phyloP scores from a whole-genome alignment of 768 basidiomycete genomes.

The Leccinum subtestaceum region DNA sequence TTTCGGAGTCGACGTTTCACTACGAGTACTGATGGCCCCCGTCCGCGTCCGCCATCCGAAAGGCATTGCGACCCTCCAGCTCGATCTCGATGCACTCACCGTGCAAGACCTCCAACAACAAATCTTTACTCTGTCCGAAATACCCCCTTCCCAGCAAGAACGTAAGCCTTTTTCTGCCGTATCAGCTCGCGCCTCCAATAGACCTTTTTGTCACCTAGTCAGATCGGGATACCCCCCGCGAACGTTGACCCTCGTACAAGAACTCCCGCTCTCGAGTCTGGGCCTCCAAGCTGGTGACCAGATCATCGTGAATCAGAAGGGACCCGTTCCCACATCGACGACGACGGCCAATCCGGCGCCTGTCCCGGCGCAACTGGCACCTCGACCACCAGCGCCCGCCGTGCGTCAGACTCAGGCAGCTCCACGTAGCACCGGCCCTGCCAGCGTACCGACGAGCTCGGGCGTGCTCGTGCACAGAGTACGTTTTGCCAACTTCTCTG shows the following conservation, averaged over 20 bases:
- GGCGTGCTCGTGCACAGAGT: constrained; percentile 76
- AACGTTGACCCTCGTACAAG: constrained; percentile 65
- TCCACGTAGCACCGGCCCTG: constrained; percentile 40
- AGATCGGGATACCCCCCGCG: constrained; percentile 86
- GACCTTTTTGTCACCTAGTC: constrained; percentile 40
- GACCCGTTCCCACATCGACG: constrained; percentile 12
- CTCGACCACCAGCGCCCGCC: constrained; percentile 16
- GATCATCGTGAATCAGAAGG: constrained; percentile 66
- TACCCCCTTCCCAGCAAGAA: constrained; percentile 74
- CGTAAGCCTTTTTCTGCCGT: constrained; percentile 44
- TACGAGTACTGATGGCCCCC: constrained; percentile 49
- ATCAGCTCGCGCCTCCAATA: neutral
- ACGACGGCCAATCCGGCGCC: constrained; percentile 7
- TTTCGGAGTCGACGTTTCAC: neutral
- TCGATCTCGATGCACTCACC: constrained; percentile 59
- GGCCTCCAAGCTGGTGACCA: constrained; percentile 81
- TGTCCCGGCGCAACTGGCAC: constrained; percentile 5
- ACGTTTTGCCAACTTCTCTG: neutral
- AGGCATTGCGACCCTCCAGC: constrained; percentile 74
- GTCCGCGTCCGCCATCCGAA: constrained; percentile 82
- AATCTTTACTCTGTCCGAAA: constrained; percentile 64
- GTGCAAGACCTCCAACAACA: constrained; percentile 75
- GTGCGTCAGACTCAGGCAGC: constrained; percentile 9
- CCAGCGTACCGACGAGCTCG: constrained; percentile 58
- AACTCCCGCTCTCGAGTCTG: constrained; percentile 71